Evolutionary conservation across 306 rosid species (phyloP), one percentile per base, ranked within the genome.

Genomic region (Medicago lupulina): DNA sequence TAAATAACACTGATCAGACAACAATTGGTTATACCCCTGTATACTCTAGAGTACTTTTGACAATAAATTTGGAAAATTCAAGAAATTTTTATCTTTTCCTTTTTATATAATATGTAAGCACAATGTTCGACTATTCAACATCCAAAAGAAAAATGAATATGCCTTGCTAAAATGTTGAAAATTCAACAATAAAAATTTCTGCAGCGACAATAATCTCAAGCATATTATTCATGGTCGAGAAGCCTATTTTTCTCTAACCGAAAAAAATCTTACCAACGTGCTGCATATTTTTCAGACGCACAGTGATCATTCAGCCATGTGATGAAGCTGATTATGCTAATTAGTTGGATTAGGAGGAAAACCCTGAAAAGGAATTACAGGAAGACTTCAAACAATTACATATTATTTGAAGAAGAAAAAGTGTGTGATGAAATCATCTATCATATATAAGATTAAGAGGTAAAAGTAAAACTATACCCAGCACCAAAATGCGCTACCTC

Each of bases 401-500:
- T 14, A 44, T 63, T 69, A 66, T 46, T 46, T 54, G 13, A 12
- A 58, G 38, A 58, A 23, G 40, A 70, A 41, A 61, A 77, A 75
- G 12, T 15, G 0, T 55, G 55, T 70, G 75, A 69, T 6, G 15
- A 67, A 78, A 74, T 72, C 41, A 58, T 21, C 62, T 72, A 70
- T 47, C 7, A 34, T 34, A 34, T 34, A 34, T 34, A 34, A 12
- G 64, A 23, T 58, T 58, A 58, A 73, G 28, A 36, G 71, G 60
- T 39, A 64, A 65, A 85, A 83, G 60, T 39, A 64, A 68, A 85
- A 83, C 21, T 59, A 60, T 92, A 96, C 99, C 99, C 99, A 69
- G 98, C 99, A 60, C 99, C 99, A 81, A 96, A 92, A 85, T 96
- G 99, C 36, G 99, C 97, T 76, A 90, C 67, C 79, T 84, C 90